Evolutionary conservation across 1,139 yeast genomes (phyloP).

Genomic region (Hansenula sp.): DNA sequence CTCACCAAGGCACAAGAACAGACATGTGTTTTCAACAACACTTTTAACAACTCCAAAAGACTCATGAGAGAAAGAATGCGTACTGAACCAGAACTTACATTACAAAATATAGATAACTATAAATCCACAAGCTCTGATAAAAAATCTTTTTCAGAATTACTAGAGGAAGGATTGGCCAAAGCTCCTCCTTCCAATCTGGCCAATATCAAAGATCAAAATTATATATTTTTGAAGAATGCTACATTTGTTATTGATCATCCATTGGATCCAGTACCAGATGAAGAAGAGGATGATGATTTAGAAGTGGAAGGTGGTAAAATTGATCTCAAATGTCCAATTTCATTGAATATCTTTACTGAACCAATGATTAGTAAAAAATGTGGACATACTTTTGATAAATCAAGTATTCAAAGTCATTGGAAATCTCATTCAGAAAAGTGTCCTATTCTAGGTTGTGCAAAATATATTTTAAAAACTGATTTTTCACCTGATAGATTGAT

Average conservation of each 20-base stretch:
- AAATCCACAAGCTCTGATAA: constrained; percentile 8
- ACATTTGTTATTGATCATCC: constrained; percentile 23
- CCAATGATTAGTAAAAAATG: constrained; percentile 56
- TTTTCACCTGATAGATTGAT: constrained; percentile 43
- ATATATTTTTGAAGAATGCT: constrained; percentile 16
- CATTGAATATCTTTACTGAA: constrained; percentile 41
- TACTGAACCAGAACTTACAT: constrained; percentile 22
- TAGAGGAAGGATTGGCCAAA: constrained; percentile 9
- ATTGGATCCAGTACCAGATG: constrained; percentile 30
- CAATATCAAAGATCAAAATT: constrained; percentile 5
- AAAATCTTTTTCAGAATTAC: constrained; percentile 13
- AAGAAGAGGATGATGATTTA: constrained; percentile 46
- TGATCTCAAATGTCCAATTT: constrained; percentile 61
- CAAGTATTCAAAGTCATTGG: constrained; percentile 35
- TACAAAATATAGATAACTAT: constrained; percentile 24
- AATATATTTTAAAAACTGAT: constrained; percentile 17
- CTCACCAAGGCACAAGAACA: constrained; percentile 6
- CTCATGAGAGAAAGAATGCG: constrained; percentile 4
- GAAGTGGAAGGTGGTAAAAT: constrained; percentile 65
- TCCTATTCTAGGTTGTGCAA: constrained; percentile 21
- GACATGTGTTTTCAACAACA: constrained; percentile 1
- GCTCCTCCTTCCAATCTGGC: neutral
- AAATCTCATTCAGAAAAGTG: constrained; percentile 7
- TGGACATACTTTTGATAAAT: constrained; percentile 56
- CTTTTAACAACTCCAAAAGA: constrained; percentile 8